Base-by-base conservation (phyloP, 2,329 filamentous ascomycete genomes). In the Beauveria pseudobassiana region DNA sequence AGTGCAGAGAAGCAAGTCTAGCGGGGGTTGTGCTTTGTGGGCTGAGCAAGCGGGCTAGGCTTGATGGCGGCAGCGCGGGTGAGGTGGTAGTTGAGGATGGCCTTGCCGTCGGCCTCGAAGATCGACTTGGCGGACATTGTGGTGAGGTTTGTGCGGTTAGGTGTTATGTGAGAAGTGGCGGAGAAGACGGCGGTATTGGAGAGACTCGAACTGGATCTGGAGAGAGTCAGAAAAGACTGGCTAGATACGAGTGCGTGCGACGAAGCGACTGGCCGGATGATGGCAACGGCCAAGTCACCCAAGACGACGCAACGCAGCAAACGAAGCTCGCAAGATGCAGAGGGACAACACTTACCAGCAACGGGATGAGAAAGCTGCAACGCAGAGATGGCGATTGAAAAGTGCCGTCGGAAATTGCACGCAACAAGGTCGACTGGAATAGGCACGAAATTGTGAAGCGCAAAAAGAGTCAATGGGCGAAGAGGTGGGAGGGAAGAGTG, bases 11-110 rank as follows among this genome's bases (percentile, higher is more conserved):
- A 63, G 93, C 93, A 71, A 98, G 87, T 79, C 90, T 93, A 71
- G 93, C 82, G 65, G 95, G 88, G 82, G 82, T 98, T 98, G 87
- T 99, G 95, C 77, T 86, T 95, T 67, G 89, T 78, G 67, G 90
- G 83, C 68, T 84, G 76, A 70, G 93, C 91, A 62, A 98, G 91
- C 79, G 95, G 92, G 74, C 92, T 93, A 69, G 93, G 90, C 89
- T 97, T 98, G 87, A 99, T 96, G 77, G 96, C 89, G 68, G 92
- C 88, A 70, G 95, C 91, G 76, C 95, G 90, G 72, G 95, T 98
- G 80, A 99, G 92, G 85, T 98, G 95, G 86, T 98, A 99, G 90
- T 97, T 98, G 86, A 99, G 86, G 83, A 99, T 98, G 86, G 95
- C 95, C 90, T 99, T 99, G 87, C 95, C 95, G 83, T 99, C 95